phyloP scores from a whole-genome alignment of 495 filamentous ascomycete species.

The Aspergillus indologenus region DNA sequence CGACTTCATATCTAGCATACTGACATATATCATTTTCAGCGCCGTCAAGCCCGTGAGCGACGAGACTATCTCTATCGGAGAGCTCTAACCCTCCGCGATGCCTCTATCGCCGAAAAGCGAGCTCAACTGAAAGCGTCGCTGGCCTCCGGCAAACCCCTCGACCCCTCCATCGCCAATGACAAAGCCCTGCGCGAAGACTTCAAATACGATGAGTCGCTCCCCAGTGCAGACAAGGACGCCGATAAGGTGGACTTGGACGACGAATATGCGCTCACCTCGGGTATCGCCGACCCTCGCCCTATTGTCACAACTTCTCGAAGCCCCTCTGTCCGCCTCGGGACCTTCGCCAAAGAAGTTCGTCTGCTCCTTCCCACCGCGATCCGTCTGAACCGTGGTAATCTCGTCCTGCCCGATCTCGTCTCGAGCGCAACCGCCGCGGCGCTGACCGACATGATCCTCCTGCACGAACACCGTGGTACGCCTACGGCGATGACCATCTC shows the following conservation, averaged over 20 bases:
- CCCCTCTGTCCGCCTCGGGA: slow-evolving; percentile 75
- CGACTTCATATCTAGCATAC: slow-evolving; percentile 1
- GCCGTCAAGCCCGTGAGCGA: slow-evolving; percentile 77
- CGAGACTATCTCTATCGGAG: slow-evolving; percentile 92
- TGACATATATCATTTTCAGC: slow-evolving; percentile 33
- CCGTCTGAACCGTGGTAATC: slow-evolving; percentile 85
- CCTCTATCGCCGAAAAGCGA: slow-evolving; percentile 87
- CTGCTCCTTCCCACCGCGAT: slow-evolving; percentile 88
- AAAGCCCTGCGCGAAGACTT: slow-evolving; percentile 80
- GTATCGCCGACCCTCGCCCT: slow-evolving; percentile 79
- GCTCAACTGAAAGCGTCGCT: slow-evolving; percentile 81
- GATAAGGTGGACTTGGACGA: slow-evolving; percentile 77
- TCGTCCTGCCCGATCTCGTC: slow-evolving; percentile 81
- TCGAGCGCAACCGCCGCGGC: slow-evolving; percentile 72
- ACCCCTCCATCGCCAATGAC: slow-evolving; percentile 85
- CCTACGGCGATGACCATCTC: slow-evolving; percentile 88
- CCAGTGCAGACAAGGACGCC: slow-evolving; percentile 54
- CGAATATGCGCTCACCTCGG: slow-evolving; percentile 84
- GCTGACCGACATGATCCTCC: slow-evolving; percentile 78
- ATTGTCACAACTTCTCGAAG: slow-evolving; percentile 91
- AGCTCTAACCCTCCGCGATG: slow-evolving; percentile 78
- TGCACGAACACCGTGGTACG: slow-evolving; percentile 91
- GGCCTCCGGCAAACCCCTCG: slow-evolving; percentile 80
- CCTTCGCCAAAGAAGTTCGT: slow-evolving; percentile 95
- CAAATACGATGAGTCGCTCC: slow-evolving; percentile 83